Conservation (phyloP, 768 basidiomycete species). For the Trametes cingulata region DNA sequence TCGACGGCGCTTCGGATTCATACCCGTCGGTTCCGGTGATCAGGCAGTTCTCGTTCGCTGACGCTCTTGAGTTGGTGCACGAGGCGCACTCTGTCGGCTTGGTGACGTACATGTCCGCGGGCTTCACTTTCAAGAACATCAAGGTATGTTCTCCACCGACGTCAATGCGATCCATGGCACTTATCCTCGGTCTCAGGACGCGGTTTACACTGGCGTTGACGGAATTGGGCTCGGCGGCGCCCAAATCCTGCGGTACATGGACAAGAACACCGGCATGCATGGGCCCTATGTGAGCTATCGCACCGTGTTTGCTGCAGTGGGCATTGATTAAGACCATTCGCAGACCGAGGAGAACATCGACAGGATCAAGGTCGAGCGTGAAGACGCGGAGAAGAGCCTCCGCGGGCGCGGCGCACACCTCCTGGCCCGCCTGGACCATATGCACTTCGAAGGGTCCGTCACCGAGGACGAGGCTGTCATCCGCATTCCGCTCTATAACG, state of each 20-base stretch:
- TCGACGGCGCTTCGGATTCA: not conserved
- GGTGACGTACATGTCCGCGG: not conserved
- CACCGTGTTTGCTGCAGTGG: too few species aligned
- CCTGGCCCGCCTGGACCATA: too few species aligned
- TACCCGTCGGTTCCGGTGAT: not conserved
- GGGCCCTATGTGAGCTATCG: not conserved
- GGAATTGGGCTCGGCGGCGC: slow-evolving; percentile 4
- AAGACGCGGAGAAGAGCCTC: not conserved
- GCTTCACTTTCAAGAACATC: not conserved
- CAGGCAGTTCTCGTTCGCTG: not conserved
- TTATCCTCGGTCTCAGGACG: too few species aligned
- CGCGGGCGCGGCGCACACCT: not conserved
- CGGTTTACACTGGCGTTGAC: not conserved
- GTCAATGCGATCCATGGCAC: too few species aligned
- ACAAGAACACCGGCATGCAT: slow-evolving; percentile 1
- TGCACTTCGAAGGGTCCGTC: too few species aligned
- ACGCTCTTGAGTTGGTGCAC: slow-evolving; percentile 3
- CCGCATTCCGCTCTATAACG: too few species aligned
- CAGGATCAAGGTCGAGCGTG: not conserved
- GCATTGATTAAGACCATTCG: too few species aligned
- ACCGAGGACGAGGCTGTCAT: too few species aligned
- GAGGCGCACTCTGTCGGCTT: not conserved
- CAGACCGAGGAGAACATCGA: not conserved
- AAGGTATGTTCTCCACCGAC: too few species aligned
- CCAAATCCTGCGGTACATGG: slow-evolving; percentile 5